Conservation (phyloP, 108 stramenopile genomes). For the Craspedostauros australis region DNA sequence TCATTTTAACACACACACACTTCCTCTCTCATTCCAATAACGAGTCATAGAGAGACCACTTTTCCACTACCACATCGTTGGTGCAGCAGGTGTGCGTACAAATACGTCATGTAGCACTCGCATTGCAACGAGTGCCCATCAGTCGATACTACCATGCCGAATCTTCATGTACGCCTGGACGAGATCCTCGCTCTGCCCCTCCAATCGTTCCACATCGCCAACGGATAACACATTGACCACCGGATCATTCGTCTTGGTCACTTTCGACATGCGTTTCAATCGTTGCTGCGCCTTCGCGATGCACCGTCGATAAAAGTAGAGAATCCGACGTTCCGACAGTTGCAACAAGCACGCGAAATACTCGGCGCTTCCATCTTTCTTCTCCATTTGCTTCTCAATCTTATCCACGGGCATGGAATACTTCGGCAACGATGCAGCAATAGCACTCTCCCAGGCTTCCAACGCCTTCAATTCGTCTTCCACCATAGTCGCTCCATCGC, state of each 20-base stretch:
- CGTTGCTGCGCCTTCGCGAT: constrained; percentile 5
- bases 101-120: no score
- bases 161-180: constrained; percentile 21
- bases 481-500: constrained; percentile 7
- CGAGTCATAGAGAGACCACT: no score
- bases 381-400: not conserved
- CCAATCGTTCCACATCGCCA: constrained; percentile 10
- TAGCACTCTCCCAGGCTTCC: not conserved
- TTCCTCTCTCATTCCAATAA: no score
- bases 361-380: not conserved
- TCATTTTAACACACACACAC: no score
- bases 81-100: no score
- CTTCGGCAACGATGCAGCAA: not conserved
- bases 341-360: constrained; percentile 30
- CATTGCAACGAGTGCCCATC: not conserved
- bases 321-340: constrained; percentile 37
- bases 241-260: not conserved
- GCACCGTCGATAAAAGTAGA: constrained; percentile 25
- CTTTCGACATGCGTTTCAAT: not conserved
- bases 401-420: constrained; percentile 1
- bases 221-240: not conserved
- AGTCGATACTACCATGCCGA: constrained; percentile 9
- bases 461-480: constrained; percentile 15
- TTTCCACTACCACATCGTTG: no score
- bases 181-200: constrained; percentile 22